Evolutionary conservation across 495 filamentous ascomycete species (phyloP).

Genomic region (Aspergillus diversus): DNA sequence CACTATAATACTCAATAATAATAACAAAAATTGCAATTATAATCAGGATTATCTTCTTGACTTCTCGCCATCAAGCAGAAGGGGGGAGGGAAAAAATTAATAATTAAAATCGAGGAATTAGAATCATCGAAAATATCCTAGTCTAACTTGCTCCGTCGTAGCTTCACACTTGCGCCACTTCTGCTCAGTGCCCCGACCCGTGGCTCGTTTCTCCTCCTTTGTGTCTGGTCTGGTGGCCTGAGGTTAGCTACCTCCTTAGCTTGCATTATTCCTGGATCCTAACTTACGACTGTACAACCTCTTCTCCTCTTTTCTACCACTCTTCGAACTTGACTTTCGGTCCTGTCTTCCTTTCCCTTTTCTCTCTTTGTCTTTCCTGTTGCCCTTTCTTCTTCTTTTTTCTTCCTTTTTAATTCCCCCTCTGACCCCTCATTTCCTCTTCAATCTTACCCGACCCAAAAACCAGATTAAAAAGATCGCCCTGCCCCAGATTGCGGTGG

Average conservation of each 20-base stretch:
- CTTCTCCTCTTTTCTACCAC: slow-evolving; percentile 23
- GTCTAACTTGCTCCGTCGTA: slow-evolving; percentile 22
- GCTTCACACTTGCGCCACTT: slow-evolving; percentile 30
- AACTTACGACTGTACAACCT: slow-evolving; percentile 29
- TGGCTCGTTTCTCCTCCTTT: slow-evolving; percentile 33
- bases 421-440: background rate
- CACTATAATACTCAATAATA: background rate
- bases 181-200: slow-evolving; percentile 29
- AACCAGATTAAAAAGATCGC: slow-evolving; percentile 16
- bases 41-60: no score
- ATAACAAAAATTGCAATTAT: no score
- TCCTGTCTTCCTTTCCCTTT: slow-evolving; percentile 17
- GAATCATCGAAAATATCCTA: slow-evolving; percentile 5
- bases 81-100: background rate
- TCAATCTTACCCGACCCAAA: slow-evolving; percentile 5
- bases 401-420: slow-evolving; percentile 12
- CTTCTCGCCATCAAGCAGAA: background rate
- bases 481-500: slow-evolving; percentile 18
- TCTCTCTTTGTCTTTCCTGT: slow-evolving; percentile 11
- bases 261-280: slow-evolving; percentile 23
- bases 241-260: slow-evolving; percentile 29
- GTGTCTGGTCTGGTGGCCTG: slow-evolving; percentile 28
- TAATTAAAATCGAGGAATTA: slow-evolving; percentile 7
- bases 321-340: slow-evolving; percentile 14
- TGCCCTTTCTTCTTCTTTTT: slow-evolving; percentile 19